A percentile compares a stretch with the other conserved stretches of the same genome.
These are phyloP conservation scores for Davidsoniella australis DNA, from an alignment of 2,329 filamentous ascomycete species.

Conservation along the genomic window DNA sequence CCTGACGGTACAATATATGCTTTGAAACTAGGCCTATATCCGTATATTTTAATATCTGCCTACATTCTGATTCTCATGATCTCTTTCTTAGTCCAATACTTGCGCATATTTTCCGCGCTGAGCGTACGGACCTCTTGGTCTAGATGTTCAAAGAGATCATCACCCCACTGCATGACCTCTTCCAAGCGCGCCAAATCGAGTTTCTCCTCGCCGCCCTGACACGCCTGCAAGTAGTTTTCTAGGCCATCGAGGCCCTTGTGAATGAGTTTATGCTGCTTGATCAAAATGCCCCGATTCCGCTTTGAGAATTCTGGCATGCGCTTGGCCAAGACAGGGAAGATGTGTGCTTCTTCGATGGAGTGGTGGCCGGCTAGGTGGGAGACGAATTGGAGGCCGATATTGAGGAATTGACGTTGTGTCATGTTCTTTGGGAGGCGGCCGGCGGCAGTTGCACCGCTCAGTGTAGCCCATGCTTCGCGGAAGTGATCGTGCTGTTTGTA, in stretches of 20 bases:
- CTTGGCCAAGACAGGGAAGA: slow-evolving; percentile 62
- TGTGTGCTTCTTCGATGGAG: slow-evolving; percentile 61
- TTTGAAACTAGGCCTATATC: too few species aligned
- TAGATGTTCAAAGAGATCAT: slow-evolving; percentile 65
- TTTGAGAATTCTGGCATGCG: slow-evolving; percentile 62
- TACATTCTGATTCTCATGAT: slow-evolving; percentile 54
- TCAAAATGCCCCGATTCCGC: slow-evolving; percentile 27
- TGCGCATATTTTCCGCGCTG: slow-evolving; percentile 74
- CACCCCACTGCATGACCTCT: slow-evolving; percentile 54
- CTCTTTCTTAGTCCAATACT: slow-evolving; percentile 64
- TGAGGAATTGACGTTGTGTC: slow-evolving; percentile 51
- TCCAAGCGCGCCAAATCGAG: slow-evolving; percentile 32
- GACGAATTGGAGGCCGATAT: slow-evolving; percentile 51
- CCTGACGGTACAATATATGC: too few species aligned
- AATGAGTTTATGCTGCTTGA: slow-evolving; percentile 63
- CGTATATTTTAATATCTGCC: too few species aligned
- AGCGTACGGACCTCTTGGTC: slow-evolving; percentile 69
- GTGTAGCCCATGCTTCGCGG: slow-evolving; percentile 52
- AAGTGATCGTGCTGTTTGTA: slow-evolving; percentile 53
- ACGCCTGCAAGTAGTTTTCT: slow-evolving; percentile 46
- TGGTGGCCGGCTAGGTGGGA: slow-evolving; percentile 61
- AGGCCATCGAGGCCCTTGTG: slow-evolving; percentile 57
- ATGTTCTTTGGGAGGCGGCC: slow-evolving; percentile 43
- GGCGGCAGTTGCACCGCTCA: slow-evolving; percentile 47
- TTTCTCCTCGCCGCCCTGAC: slow-evolving; percentile 38